These are phyloP conservation scores for Russula abietina DNA, from an alignment of 768 basidiomycete species.

Conservation along the genomic window DNA sequence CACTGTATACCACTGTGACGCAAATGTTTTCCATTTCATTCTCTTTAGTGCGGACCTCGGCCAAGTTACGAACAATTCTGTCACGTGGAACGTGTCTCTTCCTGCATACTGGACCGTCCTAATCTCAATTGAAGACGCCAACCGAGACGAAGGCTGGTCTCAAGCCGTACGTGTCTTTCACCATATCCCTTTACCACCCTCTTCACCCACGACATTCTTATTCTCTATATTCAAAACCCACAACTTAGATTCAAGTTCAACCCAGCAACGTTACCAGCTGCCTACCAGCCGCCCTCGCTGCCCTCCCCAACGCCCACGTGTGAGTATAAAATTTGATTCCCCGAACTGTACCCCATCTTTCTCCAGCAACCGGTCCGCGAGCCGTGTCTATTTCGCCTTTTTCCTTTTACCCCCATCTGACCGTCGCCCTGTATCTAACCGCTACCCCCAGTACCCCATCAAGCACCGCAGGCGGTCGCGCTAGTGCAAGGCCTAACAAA, in stretches of 20 bases:
- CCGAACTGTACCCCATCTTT: neutral
- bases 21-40: neutral
- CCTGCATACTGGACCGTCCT: constrained; percentile 43
- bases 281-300: constrained; percentile 24
- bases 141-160: constrained; percentile 57
- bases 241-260: constrained; percentile 34
- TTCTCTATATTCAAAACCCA: too few species aligned
- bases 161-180: neutral
- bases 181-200: neutral
- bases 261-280: constrained; percentile 37
- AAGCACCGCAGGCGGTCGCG: neutral
- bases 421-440: neutral
- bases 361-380: neutral
- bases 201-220: too few species aligned
- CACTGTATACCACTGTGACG: neutral
- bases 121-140: constrained; percentile 49
- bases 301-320: neutral
- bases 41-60: constrained; percentile 48
- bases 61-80: constrained; percentile 41
- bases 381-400: neutral
- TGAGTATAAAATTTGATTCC: neutral
- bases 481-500: neutral
- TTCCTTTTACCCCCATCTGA: too few species aligned
- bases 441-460: neutral
- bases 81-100: constrained; percentile 43